Percentiles rank a stretch among this genome's conserved stretches.
Conservation (phyloP, 306 rosid genomes). For the Albizia julibrissin region DNA sequence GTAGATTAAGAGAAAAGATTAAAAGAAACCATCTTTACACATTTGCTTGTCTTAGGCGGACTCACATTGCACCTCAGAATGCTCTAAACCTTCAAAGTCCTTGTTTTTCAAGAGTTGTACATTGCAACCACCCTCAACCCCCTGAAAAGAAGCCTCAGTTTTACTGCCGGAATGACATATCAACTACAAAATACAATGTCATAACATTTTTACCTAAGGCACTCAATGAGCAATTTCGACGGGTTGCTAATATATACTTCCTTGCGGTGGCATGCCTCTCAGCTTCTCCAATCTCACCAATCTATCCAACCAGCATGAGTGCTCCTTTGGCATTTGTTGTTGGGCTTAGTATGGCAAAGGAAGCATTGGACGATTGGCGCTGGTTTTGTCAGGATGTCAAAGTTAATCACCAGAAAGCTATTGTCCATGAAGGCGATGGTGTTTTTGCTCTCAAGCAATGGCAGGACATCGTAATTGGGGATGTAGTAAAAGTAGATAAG, state of each 20-base stretch:
- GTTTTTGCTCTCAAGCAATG: constrained; percentile 63
- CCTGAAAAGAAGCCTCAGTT: constrained; percentile 58
- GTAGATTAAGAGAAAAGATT: constrained; percentile 75
- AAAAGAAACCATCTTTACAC: constrained; percentile 79
- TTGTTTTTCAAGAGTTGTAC: constrained; percentile 70
- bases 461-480: constrained; percentile 83
- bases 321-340: constrained; percentile 95
- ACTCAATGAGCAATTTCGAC: constrained; percentile 91
- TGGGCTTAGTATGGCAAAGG: constrained; percentile 98
- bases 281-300: constrained; percentile 72
- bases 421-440: constrained; percentile 71
- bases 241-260: constrained; percentile 94
- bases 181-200: constrained; percentile 84
- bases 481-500: constrained; percentile 83
- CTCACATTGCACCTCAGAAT: constrained; percentile 36
- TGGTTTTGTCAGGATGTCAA: constrained; percentile 87
- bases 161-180: constrained; percentile 73
- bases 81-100: constrained; percentile 62
- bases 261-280: constrained; percentile 89
- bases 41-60: constrained; percentile 59
- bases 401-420: constrained; percentile 71
- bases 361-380: constrained; percentile 87
- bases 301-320: constrained; percentile 75
- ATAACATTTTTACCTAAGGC: constrained; percentile 79
- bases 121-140: constrained; percentile 73